These are phyloP conservation scores for Cerioporus squamosus DNA, from an alignment of 1,284 basidiomycete species.

Conservation along the genomic window DNA sequence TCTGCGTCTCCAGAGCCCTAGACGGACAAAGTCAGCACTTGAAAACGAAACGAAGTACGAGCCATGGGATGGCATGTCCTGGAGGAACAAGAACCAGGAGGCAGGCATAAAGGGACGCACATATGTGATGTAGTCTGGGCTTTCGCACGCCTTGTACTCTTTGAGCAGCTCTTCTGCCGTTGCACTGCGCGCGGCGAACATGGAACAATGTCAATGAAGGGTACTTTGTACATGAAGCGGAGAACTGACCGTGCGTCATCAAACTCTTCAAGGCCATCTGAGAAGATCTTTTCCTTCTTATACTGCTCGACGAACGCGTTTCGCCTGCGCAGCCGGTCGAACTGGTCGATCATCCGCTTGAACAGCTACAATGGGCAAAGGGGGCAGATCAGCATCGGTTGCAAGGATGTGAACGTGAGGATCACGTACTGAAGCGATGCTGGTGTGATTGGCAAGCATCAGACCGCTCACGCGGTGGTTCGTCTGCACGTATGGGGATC, in stretches of 20 bases:
- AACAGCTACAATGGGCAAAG: constrained; percentile 81
- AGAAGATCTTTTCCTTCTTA: constrained; percentile 95
- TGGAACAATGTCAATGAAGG: neutral
- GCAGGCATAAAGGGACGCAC: constrained; percentile 43
- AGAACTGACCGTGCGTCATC: constrained; percentile 84
- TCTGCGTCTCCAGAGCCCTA: constrained; percentile 30
- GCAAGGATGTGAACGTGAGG: neutral
- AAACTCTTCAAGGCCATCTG: constrained; percentile 91
- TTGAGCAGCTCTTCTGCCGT: constrained; percentile 87
- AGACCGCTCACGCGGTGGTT: constrained; percentile 95
- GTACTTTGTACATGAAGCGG: neutral
- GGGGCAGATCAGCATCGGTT: neutral
- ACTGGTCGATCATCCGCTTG: constrained; percentile 96
- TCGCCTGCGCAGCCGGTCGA: constrained; percentile 85
- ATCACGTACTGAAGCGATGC: constrained; percentile 87
- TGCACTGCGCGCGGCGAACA: constrained; percentile 53
- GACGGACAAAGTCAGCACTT: neutral
- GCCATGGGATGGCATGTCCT: neutral
- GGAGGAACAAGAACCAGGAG: too few species aligned
- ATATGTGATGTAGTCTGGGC: constrained; percentile 87
- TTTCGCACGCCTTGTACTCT: constrained; percentile 94
- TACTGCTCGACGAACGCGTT: constrained; percentile 98
- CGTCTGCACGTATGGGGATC: constrained; percentile 87
- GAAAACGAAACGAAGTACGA: neutral
- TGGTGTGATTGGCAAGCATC: constrained; percentile 99